These are phyloP conservation scores for Aspergillus clavatus DNA, from an alignment of 2,329 filamentous ascomycete species.

Conservation along the genomic window DNA sequence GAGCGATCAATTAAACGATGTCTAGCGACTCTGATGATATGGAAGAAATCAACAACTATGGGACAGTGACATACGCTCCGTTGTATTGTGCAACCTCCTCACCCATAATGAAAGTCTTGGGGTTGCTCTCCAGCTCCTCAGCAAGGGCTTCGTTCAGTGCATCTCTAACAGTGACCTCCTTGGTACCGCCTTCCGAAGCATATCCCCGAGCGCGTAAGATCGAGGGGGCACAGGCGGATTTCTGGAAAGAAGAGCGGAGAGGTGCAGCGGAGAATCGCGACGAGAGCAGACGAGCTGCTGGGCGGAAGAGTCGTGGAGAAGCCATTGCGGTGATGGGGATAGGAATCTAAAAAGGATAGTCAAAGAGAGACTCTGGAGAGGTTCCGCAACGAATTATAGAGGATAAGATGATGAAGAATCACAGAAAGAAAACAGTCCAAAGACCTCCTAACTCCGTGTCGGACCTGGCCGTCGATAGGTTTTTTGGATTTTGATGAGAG, in stretches of 20 bases:
- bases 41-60: slow-evolving; percentile 3
- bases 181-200: slow-evolving; percentile 58
- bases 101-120: slow-evolving; percentile 91
- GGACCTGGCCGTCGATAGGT: slow-evolving; percentile 9
- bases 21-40: background rate
- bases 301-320: slow-evolving; percentile 59
- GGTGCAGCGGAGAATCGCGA: slow-evolving; percentile 48
- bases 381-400: slow-evolving; percentile 8
- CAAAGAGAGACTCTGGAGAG: slow-evolving; percentile 9
- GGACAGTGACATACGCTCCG: slow-evolving; percentile 61
- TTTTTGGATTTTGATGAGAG: slow-evolving; percentile 22
- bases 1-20: background rate
- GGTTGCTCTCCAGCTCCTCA: slow-evolving; percentile 91
- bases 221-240: slow-evolving; percentile 45
- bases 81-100: slow-evolving; percentile 99
- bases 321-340: slow-evolving; percentile 48
- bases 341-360: slow-evolving; percentile 13
- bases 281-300: slow-evolving; percentile 58
- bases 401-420: slow-evolving; percentile 5
- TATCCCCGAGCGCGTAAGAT: slow-evolving; percentile 50
- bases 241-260: slow-evolving; percentile 52
- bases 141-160: slow-evolving; percentile 96
- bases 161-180: slow-evolving; percentile 96
- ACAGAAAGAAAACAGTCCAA: slow-evolving; percentile 10
- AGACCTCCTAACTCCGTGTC: slow-evolving; percentile 7